Conservation (phyloP, 164 flowering plant genomes). For the Piper longum region DNA sequence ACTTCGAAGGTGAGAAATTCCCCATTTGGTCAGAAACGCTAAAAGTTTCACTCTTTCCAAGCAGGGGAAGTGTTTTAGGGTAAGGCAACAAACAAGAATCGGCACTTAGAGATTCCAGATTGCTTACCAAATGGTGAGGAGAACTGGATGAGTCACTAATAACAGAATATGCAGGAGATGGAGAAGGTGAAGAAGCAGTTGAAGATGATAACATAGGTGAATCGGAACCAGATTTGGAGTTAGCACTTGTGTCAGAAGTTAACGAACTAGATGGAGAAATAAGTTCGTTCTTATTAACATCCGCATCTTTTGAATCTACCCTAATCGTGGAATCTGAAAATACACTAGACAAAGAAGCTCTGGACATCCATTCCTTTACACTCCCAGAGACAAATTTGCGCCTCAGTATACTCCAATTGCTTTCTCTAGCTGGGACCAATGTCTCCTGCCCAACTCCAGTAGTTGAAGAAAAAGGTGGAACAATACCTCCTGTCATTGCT, state of each 20-base stretch:
- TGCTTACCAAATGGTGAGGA: slow-evolving; percentile 27
- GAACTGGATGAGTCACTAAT: slow-evolving; percentile 59
- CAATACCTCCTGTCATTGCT: slow-evolving; percentile 63
- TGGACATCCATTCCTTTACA: slow-evolving; percentile 45
- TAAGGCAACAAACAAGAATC: slow-evolving; percentile 12
- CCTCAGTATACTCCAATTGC: slow-evolving; percentile 56
- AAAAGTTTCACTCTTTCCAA: slow-evolving; percentile 28
- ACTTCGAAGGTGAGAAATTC: slow-evolving; percentile 37
- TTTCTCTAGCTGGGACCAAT: slow-evolving; percentile 52
- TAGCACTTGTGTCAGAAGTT: slow-evolving; percentile 23
- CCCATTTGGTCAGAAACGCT: slow-evolving; percentile 71
- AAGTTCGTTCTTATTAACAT: slow-evolving; percentile 14
- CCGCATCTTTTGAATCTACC: slow-evolving; percentile 12
- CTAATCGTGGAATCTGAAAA: slow-evolving; percentile 52
- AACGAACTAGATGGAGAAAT: slow-evolving; percentile 39
- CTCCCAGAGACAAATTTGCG: slow-evolving; percentile 33
- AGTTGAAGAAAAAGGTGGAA: slow-evolving; percentile 46
- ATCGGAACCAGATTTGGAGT: slow-evolving; percentile 33
- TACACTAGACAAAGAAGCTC: slow-evolving; percentile 30
- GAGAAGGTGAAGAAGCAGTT: slow-evolving; percentile 44
- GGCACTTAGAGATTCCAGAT: slow-evolving; percentile 10
- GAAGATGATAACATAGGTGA: slow-evolving; percentile 63
- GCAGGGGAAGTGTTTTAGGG: slow-evolving; percentile 17
- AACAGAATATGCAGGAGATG: slow-evolving; percentile 65
- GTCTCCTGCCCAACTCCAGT: slow-evolving; percentile 42